These are phyloP conservation scores for Pharnaceum exiguum DNA, from an alignment of 148 eudicot species.

Conservation along the genomic window DNA sequence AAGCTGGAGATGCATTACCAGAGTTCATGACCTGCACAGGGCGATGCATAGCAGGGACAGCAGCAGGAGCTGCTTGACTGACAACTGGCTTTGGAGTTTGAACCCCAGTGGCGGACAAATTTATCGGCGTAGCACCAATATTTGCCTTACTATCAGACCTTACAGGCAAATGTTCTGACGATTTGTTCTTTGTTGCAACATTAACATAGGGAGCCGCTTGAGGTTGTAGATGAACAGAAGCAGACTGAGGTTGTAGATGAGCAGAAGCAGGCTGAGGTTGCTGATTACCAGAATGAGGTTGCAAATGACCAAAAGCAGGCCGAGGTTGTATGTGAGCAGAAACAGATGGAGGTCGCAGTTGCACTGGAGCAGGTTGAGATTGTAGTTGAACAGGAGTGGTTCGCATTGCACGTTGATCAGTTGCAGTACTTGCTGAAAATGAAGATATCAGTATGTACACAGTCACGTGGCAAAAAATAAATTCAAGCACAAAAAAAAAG, in stretches of 20 bases:
- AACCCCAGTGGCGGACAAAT: conserved; percentile 30
- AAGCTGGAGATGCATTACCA: conserved; percentile 39
- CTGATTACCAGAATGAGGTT: no score
- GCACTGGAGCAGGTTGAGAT: conserved; percentile 36
- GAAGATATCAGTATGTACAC: not conserved
- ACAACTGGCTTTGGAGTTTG: conserved; percentile 35
- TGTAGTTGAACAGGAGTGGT: conserved; percentile 51
- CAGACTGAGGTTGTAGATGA: conserved; percentile 33
- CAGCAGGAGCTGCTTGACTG: conserved; percentile 38
- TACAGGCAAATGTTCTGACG: conserved; percentile 28
- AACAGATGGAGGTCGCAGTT: no score
- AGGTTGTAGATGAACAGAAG: conserved; percentile 50
- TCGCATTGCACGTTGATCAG: conserved; percentile 34
- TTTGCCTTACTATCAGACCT: conserved; percentile 38
- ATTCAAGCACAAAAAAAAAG: not conserved
- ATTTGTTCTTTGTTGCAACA: conserved; percentile 40
- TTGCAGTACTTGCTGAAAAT: conserved; percentile 37
- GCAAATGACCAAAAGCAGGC: no score
- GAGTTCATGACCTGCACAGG: conserved; percentile 40
- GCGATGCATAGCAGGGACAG: conserved; percentile 29
- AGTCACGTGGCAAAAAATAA: not conserved
- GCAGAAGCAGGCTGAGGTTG: conserved; percentile 45
- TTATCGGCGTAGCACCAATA: conserved; percentile 29
- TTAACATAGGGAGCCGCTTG: conserved; percentile 38
- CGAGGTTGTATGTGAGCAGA: no score